Percentiles rank a stretch among this genome's conserved stretches.
Evolutionary conservation across 352 stramenopile species (phyloP).

Genomic region (Pythium brassicae): DNA sequence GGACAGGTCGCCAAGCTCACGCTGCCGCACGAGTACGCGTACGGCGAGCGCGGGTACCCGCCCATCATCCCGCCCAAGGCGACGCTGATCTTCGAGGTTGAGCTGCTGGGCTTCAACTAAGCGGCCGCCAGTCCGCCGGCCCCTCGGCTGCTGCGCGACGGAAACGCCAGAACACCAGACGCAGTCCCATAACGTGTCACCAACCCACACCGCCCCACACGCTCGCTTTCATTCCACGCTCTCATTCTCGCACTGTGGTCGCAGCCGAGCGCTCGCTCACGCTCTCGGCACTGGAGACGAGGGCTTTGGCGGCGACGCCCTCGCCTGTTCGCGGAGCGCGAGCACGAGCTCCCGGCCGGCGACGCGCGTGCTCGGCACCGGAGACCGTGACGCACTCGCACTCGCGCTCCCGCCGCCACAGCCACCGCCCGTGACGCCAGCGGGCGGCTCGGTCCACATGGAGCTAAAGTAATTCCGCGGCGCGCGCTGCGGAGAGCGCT

Average conservation of each 20-base stretch:
- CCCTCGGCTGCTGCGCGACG: not conserved
- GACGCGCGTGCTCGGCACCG: not conserved
- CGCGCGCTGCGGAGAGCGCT: slow-evolving; percentile 26
- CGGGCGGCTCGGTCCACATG: slow-evolving; percentile 40
- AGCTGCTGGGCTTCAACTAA: slow-evolving; percentile 82
- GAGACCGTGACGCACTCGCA: not conserved
- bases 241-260: no score
- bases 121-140: not conserved
- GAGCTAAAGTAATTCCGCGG: slow-evolving; percentile 59
- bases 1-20: slow-evolving; percentile 92
- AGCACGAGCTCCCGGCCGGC: slow-evolving; percentile 13
- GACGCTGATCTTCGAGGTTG: slow-evolving; percentile 92
- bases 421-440: not conserved
- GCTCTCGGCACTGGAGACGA: not conserved
- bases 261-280: not conserved
- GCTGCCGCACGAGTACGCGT: slow-evolving; percentile 93
- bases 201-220: no score
- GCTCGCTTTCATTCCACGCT: not conserved
- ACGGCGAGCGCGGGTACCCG: slow-evolving; percentile 87
- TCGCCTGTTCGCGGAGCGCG: slow-evolving; percentile 8
- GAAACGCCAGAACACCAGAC: no score
- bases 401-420: no score
- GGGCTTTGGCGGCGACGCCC: not conserved
- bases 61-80: slow-evolving; percentile 90
- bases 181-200: no score